These are phyloP conservation scores for Globisporangium spinosum DNA, from an alignment of 352 stramenopile species.

Conservation along the genomic window DNA sequence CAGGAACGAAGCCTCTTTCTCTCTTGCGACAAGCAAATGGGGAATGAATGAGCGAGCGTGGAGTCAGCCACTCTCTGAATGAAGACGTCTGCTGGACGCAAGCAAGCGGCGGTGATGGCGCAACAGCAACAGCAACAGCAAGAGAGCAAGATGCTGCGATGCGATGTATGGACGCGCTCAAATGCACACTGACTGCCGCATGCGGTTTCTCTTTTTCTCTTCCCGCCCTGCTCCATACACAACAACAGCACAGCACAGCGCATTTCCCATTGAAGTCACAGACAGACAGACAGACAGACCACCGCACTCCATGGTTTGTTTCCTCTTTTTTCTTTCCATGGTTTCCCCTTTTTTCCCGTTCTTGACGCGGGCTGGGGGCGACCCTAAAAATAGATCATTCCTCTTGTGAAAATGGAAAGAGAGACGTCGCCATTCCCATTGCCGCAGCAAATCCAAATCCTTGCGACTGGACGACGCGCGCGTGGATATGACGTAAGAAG, in stretches of 20 bases:
- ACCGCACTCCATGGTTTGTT: not conserved
- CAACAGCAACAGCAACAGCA: too few species aligned
- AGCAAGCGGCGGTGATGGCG: too few species aligned
- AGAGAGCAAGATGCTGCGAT: not conserved
- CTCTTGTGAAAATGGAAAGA: not conserved
- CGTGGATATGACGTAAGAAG: constrained; percentile 3
- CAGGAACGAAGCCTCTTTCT: not conserved
- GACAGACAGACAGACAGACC: not conserved
- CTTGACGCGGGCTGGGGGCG: not conserved
- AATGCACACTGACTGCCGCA: not conserved
- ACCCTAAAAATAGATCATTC: constrained; percentile 3
- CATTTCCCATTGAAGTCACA: not conserved
- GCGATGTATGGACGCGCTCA: not conserved
- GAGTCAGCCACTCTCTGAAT: not conserved
- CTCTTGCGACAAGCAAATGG: not conserved
- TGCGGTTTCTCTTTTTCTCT: constrained; percentile 7
- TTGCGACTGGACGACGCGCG: constrained; percentile 2
- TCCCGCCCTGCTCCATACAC: not conserved
- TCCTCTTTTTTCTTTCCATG: constrained; percentile 6
- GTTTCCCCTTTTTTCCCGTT: not conserved
- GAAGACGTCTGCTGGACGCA: not conserved
- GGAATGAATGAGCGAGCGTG: not conserved
- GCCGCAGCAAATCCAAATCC: not conserved
- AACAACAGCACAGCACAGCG: not conserved
- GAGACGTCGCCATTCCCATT: not conserved